phyloP scores from a whole-genome alignment of 2,329 filamentous ascomycete species.

The Xenoacremonium recifei region DNA sequence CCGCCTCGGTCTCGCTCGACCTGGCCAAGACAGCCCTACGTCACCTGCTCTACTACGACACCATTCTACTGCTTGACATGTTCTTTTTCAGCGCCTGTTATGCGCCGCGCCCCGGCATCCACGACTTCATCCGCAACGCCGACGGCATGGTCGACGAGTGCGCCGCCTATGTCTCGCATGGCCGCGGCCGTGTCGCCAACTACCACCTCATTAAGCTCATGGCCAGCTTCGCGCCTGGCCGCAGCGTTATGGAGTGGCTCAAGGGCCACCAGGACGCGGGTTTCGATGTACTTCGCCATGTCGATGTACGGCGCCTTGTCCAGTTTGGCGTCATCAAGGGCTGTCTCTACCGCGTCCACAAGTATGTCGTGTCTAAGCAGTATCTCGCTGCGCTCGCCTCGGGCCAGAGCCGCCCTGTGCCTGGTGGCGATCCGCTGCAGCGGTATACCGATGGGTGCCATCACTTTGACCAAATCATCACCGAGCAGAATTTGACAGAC shows the following conservation, averaged over 20 bases:
- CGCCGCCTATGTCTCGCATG: slow-evolving; percentile 71
- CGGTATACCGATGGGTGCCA: slow-evolving; percentile 73
- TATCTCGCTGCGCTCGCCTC: slow-evolving; percentile 57
- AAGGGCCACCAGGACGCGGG: slow-evolving; percentile 67
- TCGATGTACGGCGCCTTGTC: slow-evolving; percentile 88
- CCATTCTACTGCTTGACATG: slow-evolving; percentile 85
- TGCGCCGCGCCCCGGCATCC: slow-evolving; percentile 73
- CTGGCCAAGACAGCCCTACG: slow-evolving; percentile 83
- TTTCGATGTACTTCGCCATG: slow-evolving; percentile 65
- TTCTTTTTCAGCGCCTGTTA: slow-evolving; percentile 95
- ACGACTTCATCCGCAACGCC: slow-evolving; percentile 73
- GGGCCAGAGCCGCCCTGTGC: slow-evolving; percentile 44
- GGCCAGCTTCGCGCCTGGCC: slow-evolving; percentile 77
- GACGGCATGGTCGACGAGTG: slow-evolving; percentile 83
- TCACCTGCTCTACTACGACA: slow-evolving; percentile 91
- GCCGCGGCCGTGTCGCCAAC: slow-evolving; percentile 47
- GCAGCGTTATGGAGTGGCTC: slow-evolving; percentile 86
- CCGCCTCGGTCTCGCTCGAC: slow-evolving; percentile 82
- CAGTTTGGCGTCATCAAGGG: slow-evolving; percentile 97
- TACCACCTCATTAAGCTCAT: slow-evolving; percentile 79
- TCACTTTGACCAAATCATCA: slow-evolving; percentile 80
- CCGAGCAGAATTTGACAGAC: slow-evolving; percentile 69
- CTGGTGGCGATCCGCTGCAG: slow-evolving; percentile 53
- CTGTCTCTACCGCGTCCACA: slow-evolving; percentile 88
- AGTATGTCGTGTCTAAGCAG: slow-evolving; percentile 74